Evolutionary conservation across 2,329 filamentous ascomycete species (phyloP).

Genomic region (Chrysoporthe puriensis): DNA sequence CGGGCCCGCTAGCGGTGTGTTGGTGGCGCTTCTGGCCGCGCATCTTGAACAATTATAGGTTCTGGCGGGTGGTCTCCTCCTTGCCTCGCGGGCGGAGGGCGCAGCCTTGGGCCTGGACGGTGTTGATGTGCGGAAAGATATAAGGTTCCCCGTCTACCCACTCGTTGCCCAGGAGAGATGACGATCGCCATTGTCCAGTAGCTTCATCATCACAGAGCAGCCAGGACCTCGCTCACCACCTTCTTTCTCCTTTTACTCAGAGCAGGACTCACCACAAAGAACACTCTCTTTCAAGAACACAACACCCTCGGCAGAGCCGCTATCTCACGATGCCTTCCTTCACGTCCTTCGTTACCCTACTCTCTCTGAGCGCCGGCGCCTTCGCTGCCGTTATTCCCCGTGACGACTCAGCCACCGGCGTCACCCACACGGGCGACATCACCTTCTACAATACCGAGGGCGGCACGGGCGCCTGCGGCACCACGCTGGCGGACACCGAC

Average conservation of each 20-base stretch:
- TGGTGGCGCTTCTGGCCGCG: not conserved
- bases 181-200: not conserved
- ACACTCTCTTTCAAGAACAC: not conserved
- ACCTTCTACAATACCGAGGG: constrained; percentile 20
- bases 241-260: not conserved
- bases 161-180: not conserved
- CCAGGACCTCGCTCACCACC: not conserved
- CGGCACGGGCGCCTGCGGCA: constrained; percentile 13
- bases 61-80: not conserved
- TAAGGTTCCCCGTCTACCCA: not conserved
- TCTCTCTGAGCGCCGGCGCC: not conserved
- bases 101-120: not conserved
- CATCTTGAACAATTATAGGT: not conserved
- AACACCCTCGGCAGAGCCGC: not conserved
- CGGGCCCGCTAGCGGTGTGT: not conserved
- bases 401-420: constrained; percentile 4
- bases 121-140: not conserved
- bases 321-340: not conserved
- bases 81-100: not conserved
- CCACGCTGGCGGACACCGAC: constrained; percentile 6
- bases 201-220: not conserved
- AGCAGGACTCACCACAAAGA: constrained; percentile 3
- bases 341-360: not conserved
- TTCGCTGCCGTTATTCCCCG: constrained; percentile 10
- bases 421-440: constrained; percentile 1